Base-by-base conservation (phyloP, 2,329 filamentous ascomycete species). In the Aspergillus aculeatinus region DNA sequence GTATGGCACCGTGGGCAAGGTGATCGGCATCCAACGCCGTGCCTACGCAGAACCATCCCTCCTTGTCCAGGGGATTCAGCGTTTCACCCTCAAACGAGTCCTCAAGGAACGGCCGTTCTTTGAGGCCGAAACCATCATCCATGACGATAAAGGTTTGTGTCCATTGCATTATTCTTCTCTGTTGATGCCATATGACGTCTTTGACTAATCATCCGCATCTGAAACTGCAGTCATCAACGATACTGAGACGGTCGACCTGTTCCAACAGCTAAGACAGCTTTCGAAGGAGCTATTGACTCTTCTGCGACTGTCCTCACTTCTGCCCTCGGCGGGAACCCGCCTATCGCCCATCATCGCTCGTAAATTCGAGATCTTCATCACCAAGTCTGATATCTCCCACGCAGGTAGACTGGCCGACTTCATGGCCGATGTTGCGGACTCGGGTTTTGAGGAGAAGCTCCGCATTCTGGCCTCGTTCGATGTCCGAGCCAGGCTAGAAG, bases 351-450 rank as follows among this genome's bases (percentile, higher is more conserved):
- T 94, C n/a, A 83, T 98, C 55, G 92, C 92, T 0, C 87, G 92
- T 54, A 87, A 93, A 55, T 85, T 99, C 48, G 93, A 98, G 70
- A 79, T 93, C 56, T 95, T 92, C 75, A 96, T 99, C 64, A 84
- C 87, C 33, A 87, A 89, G 74, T 96, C 95, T 72, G 88, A 92
- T 60, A 75, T 95, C 54, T 82, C 86, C 48, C 92, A 98, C 67
- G 93, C 93, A 1, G 94, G 94, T 2, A 80, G 87, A 9, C 82
- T 99, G 10, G 94, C 95, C 6, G 95, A 99, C 74, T 98, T 98
- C 74, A 97, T 99, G 92, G 89, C 92, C 44, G 96, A 96, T 72
- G 85, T 98, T 25, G 86, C 96, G 2, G 92, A 96, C 64, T 88
- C 90, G 54, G 89, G 87, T 10, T 90, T 96, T 64, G 92, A 96